A percentile compares a stretch with the other conserved stretches of the same genome.
Evolutionary conservation across 257 asterid genomes (phyloP).

Genomic region (Nicotiana noctiflora): DNA sequence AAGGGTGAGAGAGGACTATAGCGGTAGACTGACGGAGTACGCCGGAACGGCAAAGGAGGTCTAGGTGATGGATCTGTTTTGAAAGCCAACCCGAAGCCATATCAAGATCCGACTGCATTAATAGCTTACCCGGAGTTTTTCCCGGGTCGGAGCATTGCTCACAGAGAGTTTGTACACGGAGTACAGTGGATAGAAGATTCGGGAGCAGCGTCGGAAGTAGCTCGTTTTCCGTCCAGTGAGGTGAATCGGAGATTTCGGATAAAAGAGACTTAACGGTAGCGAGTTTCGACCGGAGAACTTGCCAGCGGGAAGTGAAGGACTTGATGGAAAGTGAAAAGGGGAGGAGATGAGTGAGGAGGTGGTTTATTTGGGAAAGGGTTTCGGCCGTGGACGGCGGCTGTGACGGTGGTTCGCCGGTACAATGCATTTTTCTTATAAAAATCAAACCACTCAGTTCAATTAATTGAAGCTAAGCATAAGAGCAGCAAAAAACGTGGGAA

Average conservation of each 20-base stretch:
- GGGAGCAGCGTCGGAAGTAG: slow-evolving; percentile 54
- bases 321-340: slow-evolving; percentile 44
- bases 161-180: slow-evolving; percentile 50
- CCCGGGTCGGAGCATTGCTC: slow-evolving; percentile 40
- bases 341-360: slow-evolving; percentile 39
- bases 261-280: slow-evolving; percentile 37
- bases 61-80: slow-evolving; percentile 59
- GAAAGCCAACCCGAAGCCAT: slow-evolving; percentile 85
- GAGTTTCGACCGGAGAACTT: slow-evolving; percentile 56
- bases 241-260: slow-evolving; percentile 46
- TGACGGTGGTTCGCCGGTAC: slow-evolving; percentile 13
- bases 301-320: slow-evolving; percentile 70
- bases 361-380: slow-evolving; percentile 28
- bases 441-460: not conserved
- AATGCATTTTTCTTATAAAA: not conserved
- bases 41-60: slow-evolving; percentile 78
- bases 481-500: not conserved
- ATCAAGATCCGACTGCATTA: slow-evolving; percentile 96
- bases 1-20: slow-evolving; percentile 84
- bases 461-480: not conserved
- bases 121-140: slow-evolving; percentile 60
- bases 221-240: slow-evolving; percentile 77
- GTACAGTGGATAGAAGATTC: slow-evolving; percentile 44
- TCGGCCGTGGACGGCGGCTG: slow-evolving; percentile 24
- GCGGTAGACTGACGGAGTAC: slow-evolving; percentile 86